A percentile compares a stretch with the other conserved stretches of the same genome.
phyloP scores from a whole-genome alignment of 495 filamentous ascomycete genomes.

The Neurospora sp. region DNA sequence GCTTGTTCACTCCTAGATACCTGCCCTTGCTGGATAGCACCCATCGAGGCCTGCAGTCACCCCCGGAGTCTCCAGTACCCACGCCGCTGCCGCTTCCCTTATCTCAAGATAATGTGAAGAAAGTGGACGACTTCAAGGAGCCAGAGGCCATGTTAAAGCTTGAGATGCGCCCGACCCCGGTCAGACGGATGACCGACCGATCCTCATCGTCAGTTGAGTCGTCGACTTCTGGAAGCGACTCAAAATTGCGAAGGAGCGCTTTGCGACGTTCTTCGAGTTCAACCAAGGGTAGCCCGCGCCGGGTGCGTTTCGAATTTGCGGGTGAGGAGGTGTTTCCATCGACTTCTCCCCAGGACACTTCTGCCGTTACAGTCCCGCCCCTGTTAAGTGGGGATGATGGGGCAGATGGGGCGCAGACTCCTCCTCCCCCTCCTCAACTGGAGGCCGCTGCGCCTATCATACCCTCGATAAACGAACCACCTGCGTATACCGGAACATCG shows the following conservation, averaged over 20 bases:
- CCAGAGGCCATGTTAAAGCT: background rate
- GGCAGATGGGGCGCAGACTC: constrained; percentile 7
- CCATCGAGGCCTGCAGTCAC: constrained; percentile 19
- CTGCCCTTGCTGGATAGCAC: constrained; percentile 45
- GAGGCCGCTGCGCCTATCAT: constrained; percentile 13
- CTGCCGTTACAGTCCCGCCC: background rate
- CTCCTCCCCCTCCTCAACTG: constrained; percentile 1
- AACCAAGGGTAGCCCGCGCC: constrained; percentile 37
- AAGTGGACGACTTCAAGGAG: constrained; percentile 20
- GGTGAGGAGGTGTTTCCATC: constrained; percentile 44
- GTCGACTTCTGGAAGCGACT: constrained; percentile 23
- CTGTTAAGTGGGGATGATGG: background rate
- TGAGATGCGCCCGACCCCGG: constrained; percentile 6
- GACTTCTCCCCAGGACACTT: constrained; percentile 27
- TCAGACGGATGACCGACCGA: constrained; percentile 22
- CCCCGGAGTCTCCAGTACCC: constrained; percentile 14
- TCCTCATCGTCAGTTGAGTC: constrained; percentile 33
- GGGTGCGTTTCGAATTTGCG: constrained; percentile 44
- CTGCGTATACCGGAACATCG: constrained; percentile 12
- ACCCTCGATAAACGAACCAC: constrained; percentile 13
- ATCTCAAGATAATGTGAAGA: constrained; percentile 12
- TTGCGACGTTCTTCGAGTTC: constrained; percentile 38
- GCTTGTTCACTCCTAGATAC: constrained; percentile 50
- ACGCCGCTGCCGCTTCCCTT: constrained; percentile 6
- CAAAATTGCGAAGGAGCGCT: constrained; percentile 34